Evolutionary conservation across 495 filamentous ascomycete species (phyloP).

Genomic region (Lophiotrema nucula): DNA sequence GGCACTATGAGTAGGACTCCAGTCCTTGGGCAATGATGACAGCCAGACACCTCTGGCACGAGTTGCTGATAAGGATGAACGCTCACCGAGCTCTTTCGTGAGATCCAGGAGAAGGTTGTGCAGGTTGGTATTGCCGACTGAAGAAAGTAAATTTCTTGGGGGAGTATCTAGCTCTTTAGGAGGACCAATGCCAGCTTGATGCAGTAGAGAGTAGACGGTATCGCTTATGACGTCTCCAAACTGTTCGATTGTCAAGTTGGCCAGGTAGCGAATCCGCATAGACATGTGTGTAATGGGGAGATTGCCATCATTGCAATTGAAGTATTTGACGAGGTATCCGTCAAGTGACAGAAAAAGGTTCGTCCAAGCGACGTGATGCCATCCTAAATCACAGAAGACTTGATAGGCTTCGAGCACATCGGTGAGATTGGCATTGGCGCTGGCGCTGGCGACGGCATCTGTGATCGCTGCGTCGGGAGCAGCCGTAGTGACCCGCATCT

Average conservation of each 20-base stretch:
- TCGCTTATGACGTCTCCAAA: not conserved
- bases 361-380: not conserved
- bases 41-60: no score
- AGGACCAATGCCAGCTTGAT: no score
- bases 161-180: not conserved
- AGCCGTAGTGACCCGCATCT: no score
- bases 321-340: not conserved
- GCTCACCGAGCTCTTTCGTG: not conserved
- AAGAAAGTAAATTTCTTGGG: not conserved
- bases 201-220: not conserved
- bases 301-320: not conserved
- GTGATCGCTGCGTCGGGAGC: no score
- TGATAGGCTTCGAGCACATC: slow-evolving; percentile 2
- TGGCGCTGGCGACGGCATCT: no score
- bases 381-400: slow-evolving; percentile 3
- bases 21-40: no score
- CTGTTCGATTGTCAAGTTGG: not conserved
- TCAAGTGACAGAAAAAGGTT: not conserved
- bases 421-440: not conserved
- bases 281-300: not conserved
- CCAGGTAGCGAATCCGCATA: not conserved
- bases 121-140: not conserved
- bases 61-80: no score
- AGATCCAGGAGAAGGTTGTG: not conserved
- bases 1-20: no score